Evolutionary conservation across 2,329 filamentous ascomycete species (phyloP).

Genomic region (Sarocladium kiliense): DNA sequence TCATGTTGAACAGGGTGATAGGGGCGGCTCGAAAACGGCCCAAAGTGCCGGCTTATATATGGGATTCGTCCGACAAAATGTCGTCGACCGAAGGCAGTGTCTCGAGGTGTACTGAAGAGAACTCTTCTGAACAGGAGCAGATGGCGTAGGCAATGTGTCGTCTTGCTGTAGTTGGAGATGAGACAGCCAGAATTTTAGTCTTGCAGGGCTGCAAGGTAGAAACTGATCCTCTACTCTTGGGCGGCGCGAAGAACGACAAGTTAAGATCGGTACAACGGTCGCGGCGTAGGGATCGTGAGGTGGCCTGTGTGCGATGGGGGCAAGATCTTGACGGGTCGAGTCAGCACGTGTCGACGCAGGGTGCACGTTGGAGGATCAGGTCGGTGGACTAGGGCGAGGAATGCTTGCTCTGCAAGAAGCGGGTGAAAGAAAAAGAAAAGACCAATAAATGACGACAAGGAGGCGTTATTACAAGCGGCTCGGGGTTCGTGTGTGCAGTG

Average conservation of each 20-base stretch:
- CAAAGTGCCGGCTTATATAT: too few relatives aligned
- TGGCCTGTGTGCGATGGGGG: slow-evolving; percentile 8
- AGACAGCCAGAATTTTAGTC: too few relatives aligned
- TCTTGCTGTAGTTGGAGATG: too few relatives aligned
- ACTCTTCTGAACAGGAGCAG: too few relatives aligned
- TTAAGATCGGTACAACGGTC: background rate
- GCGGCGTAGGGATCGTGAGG: slow-evolving; percentile 7
- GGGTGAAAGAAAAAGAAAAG: background rate
- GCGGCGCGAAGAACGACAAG: background rate
- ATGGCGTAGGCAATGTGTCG: too few relatives aligned
- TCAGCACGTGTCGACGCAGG: background rate
- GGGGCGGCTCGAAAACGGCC: too few relatives aligned
- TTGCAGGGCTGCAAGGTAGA: too few relatives aligned
- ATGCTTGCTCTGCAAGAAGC: slow-evolving; percentile 1
- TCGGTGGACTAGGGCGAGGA: background rate
- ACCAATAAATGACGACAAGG: background rate
- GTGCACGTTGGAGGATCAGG: background rate
- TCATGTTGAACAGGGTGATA: slow-evolving; percentile 24
- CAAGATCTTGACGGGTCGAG: background rate
- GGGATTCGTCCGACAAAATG: too few relatives aligned
- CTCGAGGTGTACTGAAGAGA: too few relatives aligned
- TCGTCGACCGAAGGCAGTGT: too few relatives aligned
- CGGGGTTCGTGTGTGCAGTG: background rate
- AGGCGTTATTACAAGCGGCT: slow-evolving; percentile 1
- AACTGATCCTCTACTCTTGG: too few relatives aligned